Evolutionary conservation across 2,329 filamentous ascomycete species (phyloP), one percentile per base, ranked within the genome.

Genomic region (Aspergillus aculeatus): DNA sequence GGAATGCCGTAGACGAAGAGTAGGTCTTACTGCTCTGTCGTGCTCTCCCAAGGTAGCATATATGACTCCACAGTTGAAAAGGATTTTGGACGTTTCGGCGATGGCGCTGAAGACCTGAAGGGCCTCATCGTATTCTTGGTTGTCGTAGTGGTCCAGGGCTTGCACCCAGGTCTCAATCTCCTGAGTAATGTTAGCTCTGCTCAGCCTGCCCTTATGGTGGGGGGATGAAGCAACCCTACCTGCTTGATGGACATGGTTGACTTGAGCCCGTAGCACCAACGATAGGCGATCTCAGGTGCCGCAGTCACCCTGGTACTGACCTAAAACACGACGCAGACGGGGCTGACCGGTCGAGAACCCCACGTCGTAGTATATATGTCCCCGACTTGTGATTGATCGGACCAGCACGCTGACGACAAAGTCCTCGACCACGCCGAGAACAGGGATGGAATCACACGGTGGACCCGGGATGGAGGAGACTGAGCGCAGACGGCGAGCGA

Each of bases 101-200:
- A 99, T 96, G 68, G 83, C 86, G 64, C 91, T 90, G 73, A 99
- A 98, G 62, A 90, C 86, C 68, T 83, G 85, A 64, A 98, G 80
- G 29, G 95, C 88, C 66, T 94, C 90, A 71, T 98, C 94, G 78
- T 96, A 98, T 73, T 99, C 92, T 79, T 96, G 96, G 80, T 94
- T 95, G 80, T 99, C 95, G 81, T 99, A 99, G 74, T 89, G 89
- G 69, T 82, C 87, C 57, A 99, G 86, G 77, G 95, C 95, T 75
- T 89, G 83, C 67, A 98, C 95, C 95, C 95, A 99, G 53, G 92
- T 96, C 81, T 98, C 94, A 78, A 99, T 99, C 89, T 99, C 95
- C 93, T 96, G 65, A 50, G 24, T 4, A n/a, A 21, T 47, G 35
- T 59, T 48, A 38, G n/a, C 31, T 11, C 4, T 31, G 32, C 21